A percentile compares a stretch with the other conserved stretches of the same genome.
These are phyloP conservation scores for Apiospora aurea DNA, from an alignment of 2,329 filamentous ascomycete genomes.

Conservation along the genomic window DNA sequence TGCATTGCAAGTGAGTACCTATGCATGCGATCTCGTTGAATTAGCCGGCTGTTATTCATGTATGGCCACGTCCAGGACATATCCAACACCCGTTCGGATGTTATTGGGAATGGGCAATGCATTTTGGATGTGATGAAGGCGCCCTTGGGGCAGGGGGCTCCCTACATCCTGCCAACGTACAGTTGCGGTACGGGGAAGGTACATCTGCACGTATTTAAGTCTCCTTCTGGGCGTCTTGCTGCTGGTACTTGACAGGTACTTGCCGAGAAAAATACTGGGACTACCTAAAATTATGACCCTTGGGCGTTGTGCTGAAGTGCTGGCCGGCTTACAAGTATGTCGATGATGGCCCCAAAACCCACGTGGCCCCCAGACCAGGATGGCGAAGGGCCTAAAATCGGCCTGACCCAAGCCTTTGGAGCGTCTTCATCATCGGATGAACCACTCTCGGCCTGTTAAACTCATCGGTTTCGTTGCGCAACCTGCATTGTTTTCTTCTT, in stretches of 20 bases:
- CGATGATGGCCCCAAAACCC: constrained; percentile 15
- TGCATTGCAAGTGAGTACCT: background rate
- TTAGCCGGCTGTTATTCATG: too few species aligned
- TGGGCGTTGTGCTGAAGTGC: constrained; percentile 1
- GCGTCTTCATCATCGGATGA: constrained; percentile 11
- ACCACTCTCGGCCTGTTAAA: background rate
- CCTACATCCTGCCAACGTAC: background rate
- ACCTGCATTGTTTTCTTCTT: background rate
- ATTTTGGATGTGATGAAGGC: background rate
- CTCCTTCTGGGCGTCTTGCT: background rate
- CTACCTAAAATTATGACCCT: background rate
- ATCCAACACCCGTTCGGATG: background rate
- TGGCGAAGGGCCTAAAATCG: background rate
- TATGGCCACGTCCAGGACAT: background rate
- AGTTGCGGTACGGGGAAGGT: background rate
- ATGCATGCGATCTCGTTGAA: background rate
- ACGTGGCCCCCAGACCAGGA: constrained; percentile 17
- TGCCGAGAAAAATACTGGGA: background rate
- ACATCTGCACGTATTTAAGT: background rate
- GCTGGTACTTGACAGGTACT: background rate
- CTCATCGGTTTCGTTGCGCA: background rate
- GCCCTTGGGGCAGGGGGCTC: background rate
- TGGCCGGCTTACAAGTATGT: background rate
- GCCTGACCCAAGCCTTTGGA: constrained; percentile 5
- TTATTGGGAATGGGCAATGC: background rate